Evolutionary conservation across 2,329 filamentous ascomycete genomes (phyloP).

Genomic region (Pseudocercospora musae): DNA sequence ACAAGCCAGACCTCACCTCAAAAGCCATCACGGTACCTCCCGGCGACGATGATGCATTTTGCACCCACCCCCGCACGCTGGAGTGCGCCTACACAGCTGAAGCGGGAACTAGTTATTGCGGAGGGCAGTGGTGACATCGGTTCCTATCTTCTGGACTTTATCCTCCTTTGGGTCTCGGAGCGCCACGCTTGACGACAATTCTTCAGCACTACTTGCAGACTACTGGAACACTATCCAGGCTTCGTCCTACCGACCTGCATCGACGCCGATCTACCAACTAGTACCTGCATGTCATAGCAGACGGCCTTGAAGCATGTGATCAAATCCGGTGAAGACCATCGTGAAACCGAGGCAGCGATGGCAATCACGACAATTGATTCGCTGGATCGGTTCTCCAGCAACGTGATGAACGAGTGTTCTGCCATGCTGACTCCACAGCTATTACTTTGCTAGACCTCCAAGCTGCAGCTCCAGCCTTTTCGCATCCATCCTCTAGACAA

Average conservation of each 20-base stretch:
- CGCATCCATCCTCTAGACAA: not conserved
- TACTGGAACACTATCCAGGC: conserved; percentile 1
- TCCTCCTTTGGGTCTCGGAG: not conserved
- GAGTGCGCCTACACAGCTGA: not conserved
- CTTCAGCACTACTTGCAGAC: not conserved
- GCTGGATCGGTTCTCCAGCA: not conserved
- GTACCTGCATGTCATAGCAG: not conserved
- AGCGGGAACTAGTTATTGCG: not conserved
- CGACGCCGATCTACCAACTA: conserved; percentile 1
- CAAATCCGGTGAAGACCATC: not conserved
- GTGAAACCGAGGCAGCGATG: not conserved
- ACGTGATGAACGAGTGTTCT: conserved; percentile 1
- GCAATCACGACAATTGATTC: not conserved
- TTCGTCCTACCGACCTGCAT: conserved; percentile 1
- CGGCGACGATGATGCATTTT: not conserved
- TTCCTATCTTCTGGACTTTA: not conserved
- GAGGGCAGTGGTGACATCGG: conserved; percentile 1
- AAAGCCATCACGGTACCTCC: not conserved
- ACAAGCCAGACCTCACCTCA: not conserved
- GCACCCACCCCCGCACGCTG: not conserved
- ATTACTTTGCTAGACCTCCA: conserved; percentile 1
- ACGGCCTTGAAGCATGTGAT: conserved; percentile 3
- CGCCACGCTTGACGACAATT: not conserved
- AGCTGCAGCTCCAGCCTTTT: not conserved
- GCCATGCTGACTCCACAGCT: conserved; percentile 1